Evolutionary conservation across 2,329 filamentous ascomycete species (phyloP), one percentile per base, ranked within the genome.

Genomic region (Fusarium longipes): DNA sequence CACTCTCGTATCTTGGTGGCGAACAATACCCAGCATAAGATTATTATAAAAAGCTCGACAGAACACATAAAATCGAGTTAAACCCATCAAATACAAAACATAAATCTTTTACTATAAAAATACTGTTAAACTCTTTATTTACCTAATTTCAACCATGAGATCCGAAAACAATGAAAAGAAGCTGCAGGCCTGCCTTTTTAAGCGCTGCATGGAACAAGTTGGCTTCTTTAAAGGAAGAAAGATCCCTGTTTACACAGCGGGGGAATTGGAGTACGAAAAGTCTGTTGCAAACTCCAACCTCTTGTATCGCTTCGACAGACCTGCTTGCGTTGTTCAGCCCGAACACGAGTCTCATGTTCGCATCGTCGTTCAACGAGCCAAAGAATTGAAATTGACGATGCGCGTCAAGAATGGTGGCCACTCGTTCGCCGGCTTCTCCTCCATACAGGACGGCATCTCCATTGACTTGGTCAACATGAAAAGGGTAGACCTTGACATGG

Each of bases 381-480:
- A 45, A 25, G 10, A 3, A n/a, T 29, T 44, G 10, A 14, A 17
- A 1, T 17, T 75, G 0, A 30, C 48, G 0, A 53, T 78, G 1
- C 75, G 71, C 8, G 71, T 78, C 17, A 77, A 76, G 53, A 65
- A 70, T 49, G 71, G 71, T 7, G 76, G 77, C 0, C 76, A 78
- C 50, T 77, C 75, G 0, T 78, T 74, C 25, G 63, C 70, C 1
- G 77, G 77, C 0, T 69, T 64, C 40, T 79, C 77, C 1, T 73
- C 74, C 15, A 61, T 77, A 2, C 24, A 69, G 2, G 57, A 65
- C 3, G 73, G 74, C 1, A 70, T 79, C 20, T 72, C 69, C 8
- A 43, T 79, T 9, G 77, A 79, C 35, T 61, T 79, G 6, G 29
- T 50, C 0, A 68, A 65, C 6, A 74, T 79, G 75, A 76, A 75